Base-by-base conservation (phyloP, 2,329 filamentous ascomycete genomes). In the Aspergillus puulaauensis region DNA sequence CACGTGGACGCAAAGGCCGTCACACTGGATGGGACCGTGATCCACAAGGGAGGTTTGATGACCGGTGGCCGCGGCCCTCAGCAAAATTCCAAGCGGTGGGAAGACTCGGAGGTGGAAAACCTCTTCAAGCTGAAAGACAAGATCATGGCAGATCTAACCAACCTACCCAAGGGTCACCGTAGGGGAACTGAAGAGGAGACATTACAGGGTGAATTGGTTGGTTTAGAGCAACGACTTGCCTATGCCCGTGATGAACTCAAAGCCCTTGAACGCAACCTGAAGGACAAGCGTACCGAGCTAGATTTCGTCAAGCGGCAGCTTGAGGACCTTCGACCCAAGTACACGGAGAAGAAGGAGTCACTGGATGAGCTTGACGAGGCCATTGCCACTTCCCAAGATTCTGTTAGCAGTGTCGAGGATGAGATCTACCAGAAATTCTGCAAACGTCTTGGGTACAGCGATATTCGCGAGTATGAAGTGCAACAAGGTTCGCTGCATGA, bases 41-140 rank as follows among this genome's bases (percentile, higher is more conserved):
- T 99, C 63, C 92, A 96, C 79, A 98, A 98, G 73, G 92, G 90
- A 46, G 95, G 95, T 69, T 83, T 96, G 53, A 98, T 99, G 89
- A 98, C 95, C 49, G 95, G 95, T 81, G 95, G 95, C 64, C 89
- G 92, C 61, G 89, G 91, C 31, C 88, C 87, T 47, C 90, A 90
- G 72, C 86, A 88, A 54, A 85, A 85, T 58, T 90, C 91, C 63
- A 88, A 91, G 57, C 85, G 90, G 52, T 98, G 96, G 76, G 93
- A 96, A 68, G 93, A 97, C 66, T 86, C 89, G 7, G 92, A 97
- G 66, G 86, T 97, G 31, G 90, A 96, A 63, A 90, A 90, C 59
- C 80, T 97, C n/a, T 84, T 88, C 66, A 88, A 87, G 61, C 81
- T 91, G 66, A 89, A 86, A 56, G 86, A 90, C 59, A 91, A 91